These are phyloP conservation scores for Dipodascopsis uninucleata DNA, from an alignment of 805 yeast species.

Conservation along the genomic window DNA sequence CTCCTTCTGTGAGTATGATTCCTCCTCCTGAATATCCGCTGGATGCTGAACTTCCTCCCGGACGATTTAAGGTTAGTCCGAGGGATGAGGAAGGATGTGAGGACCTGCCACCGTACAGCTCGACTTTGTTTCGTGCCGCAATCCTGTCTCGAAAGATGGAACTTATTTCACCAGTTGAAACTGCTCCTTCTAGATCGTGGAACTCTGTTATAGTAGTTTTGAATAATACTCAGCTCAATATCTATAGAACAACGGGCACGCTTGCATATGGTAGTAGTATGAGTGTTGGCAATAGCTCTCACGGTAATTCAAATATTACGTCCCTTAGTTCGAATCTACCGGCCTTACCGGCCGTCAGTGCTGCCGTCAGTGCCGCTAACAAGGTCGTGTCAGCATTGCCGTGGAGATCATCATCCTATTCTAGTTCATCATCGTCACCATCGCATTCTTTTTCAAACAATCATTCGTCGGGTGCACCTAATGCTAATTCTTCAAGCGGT, in stretches of 20 bases:
- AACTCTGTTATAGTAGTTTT: constrained; percentile 61
- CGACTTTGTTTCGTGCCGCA: constrained; percentile 62
- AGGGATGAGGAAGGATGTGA: constrained; percentile 39
- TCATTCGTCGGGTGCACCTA: constrained; percentile 1
- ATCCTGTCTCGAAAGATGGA: constrained; percentile 63
- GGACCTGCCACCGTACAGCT: constrained; percentile 58
- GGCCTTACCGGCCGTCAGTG: constrained; percentile 3
- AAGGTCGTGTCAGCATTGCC: constrained; percentile 4
- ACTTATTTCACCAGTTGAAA: constrained; percentile 73
- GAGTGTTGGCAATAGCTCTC: background rate
- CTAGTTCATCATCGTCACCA: constrained; percentile 9
- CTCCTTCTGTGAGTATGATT: constrained; percentile 9
- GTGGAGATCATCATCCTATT: constrained; percentile 6
- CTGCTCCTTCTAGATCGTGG: constrained; percentile 69
- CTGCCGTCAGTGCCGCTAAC: constrained; percentile 6
- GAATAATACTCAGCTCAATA: constrained; percentile 80
- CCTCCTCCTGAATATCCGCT: constrained; percentile 16
- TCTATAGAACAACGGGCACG: constrained; percentile 43
- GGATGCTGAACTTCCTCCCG: constrained; percentile 13
- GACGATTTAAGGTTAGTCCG: constrained; percentile 19
- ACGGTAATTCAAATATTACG: background rate
- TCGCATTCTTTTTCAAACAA: constrained; percentile 1
- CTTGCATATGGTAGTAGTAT: background rate
- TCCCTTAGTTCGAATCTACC: constrained; percentile 1
- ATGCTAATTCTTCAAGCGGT: background rate